Conservation (phyloP, 495 filamentous ascomycete genomes). For the Beverwykella pulmonaria region DNA sequence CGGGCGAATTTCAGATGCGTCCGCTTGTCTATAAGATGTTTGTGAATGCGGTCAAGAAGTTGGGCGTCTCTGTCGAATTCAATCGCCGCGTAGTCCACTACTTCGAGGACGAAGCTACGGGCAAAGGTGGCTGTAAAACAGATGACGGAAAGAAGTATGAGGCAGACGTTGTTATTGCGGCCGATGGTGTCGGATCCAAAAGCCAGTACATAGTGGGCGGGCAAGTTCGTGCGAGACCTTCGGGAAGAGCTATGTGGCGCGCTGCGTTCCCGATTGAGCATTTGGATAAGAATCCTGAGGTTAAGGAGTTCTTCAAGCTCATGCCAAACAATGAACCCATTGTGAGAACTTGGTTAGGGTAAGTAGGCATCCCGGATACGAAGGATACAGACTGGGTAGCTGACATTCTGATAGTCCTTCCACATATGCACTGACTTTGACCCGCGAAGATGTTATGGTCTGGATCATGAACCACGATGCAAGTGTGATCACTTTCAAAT, state of each 20-base stretch:
- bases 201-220: slow-evolving; percentile 62
- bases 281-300: slow-evolving; percentile 42
- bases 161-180: slow-evolving; percentile 64
- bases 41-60: slow-evolving; percentile 52
- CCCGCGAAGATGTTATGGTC: slow-evolving; percentile 54
- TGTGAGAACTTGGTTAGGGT: slow-evolving; percentile 43
- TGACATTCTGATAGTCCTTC: slow-evolving; percentile 44
- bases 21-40: slow-evolving; percentile 62
- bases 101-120: slow-evolving; percentile 55
- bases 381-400: neutral
- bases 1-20: slow-evolving; percentile 50
- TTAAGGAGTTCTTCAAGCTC: slow-evolving; percentile 49
- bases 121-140: slow-evolving; percentile 55
- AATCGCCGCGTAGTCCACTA: slow-evolving; percentile 61
- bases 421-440: slow-evolving; percentile 56
- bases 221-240: slow-evolving; percentile 52
- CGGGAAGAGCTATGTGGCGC: slow-evolving; percentile 58
- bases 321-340: slow-evolving; percentile 47
- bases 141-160: slow-evolving; percentile 55
- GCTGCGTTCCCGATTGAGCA: slow-evolving; percentile 52
- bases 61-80: slow-evolving; percentile 57
- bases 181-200: slow-evolving; percentile 65
- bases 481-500: slow-evolving; percentile 24
- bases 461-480: slow-evolving; percentile 62
- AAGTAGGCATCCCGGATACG: neutral